Base-by-base conservation (phyloP, 2,329 filamentous ascomycete genomes). In the Apiospora kogelbergensis region DNA sequence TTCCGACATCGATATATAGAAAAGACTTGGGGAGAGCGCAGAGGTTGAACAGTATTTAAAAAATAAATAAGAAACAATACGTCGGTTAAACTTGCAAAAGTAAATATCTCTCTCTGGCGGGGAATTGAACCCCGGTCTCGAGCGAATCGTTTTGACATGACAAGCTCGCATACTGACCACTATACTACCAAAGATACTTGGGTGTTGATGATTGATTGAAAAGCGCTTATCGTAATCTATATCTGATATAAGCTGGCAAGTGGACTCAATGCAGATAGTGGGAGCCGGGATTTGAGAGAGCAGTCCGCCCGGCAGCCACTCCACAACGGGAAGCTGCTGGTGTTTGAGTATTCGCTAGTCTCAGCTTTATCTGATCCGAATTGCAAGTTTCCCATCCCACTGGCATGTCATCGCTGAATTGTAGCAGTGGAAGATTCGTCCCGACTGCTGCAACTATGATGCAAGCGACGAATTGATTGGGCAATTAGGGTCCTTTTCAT, bases 91-190 rank as follows among this genome's bases (percentile, higher is more conserved):
- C 33, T 33, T 33, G 33, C 33, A 33, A 33, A 33, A 7, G 33
- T 3, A 7, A 63, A 63, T 9, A 10, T 1, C 6, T 11, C 17
- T 63, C 57, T 63, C 15, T 63, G 57, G 57, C 30, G 17, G 30
- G 30, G 30, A 40, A 40, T 40, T n/a, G n/a, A n/a, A n/a, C n/a
- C n/a, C n/a, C n/a, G n/a, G n/a, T n/a, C n/a, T 40, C 53, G 53
- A 60, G 53, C 24, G 53, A 17, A 37, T n/a, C n/a, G n/a, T n/a
- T n/a, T n/a, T n/a, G n/a, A n/a, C n/a, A 63, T 63, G 53, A 63
- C 53, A 63, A 63, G 57, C 57, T 63, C 57, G 57, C 57, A 63
- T 63, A 63, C 57, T 63, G 57, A 63, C 57, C 26, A 63, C 57
- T 37, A 63, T 63, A 63, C 26, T 63, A 63, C 57, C 57, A 63